Evolutionary conservation across 148 eudicot species (phyloP).

Genomic region (Pharnaceum exiguum): DNA sequence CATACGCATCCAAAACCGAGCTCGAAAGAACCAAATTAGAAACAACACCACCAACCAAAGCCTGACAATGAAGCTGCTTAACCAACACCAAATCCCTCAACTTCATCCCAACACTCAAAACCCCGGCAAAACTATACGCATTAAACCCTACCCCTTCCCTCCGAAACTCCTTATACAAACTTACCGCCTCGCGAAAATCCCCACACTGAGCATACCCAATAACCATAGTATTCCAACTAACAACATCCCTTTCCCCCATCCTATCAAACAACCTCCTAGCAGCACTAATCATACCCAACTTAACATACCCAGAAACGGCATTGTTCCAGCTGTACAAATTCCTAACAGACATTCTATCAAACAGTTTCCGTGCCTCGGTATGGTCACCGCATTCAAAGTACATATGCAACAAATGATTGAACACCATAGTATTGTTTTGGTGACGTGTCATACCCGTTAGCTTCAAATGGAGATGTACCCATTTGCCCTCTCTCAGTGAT

Average conservation of each 20-base stretch:
- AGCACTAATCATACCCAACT: constrained; percentile 46
- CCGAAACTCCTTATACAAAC: constrained; percentile 50
- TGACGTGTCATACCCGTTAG: constrained; percentile 54
- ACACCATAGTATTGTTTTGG: constrained; percentile 39
- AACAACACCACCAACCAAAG: constrained; percentile 48
- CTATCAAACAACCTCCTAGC: constrained; percentile 57
- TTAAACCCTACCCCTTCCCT: constrained; percentile 35
- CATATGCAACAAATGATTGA: constrained; percentile 61
- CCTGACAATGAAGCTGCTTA: constrained; percentile 72
- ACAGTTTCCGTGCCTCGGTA: constrained; percentile 55
- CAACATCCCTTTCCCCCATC: constrained; percentile 61
- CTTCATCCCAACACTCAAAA: constrained; percentile 55
- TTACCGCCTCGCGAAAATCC: constrained; percentile 37
- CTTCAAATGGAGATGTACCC: constrained; percentile 72
- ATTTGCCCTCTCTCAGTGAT: constrained; percentile 59
- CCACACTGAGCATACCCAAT: constrained; percentile 61
- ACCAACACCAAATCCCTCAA: constrained; percentile 44
- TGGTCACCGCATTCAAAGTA: constrained; percentile 56
- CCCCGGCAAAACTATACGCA: constrained; percentile 76
- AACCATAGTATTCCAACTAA: constrained; percentile 81
- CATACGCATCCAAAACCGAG: constrained; percentile 74
- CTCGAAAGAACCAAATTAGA: constrained; percentile 63
- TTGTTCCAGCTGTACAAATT: constrained; percentile 75
- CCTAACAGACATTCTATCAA: constrained; percentile 65
- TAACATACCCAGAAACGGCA: constrained; percentile 82